Base-by-base conservation (phyloP, 495 filamentous ascomycete species). In the Penicillium coffeae region DNA sequence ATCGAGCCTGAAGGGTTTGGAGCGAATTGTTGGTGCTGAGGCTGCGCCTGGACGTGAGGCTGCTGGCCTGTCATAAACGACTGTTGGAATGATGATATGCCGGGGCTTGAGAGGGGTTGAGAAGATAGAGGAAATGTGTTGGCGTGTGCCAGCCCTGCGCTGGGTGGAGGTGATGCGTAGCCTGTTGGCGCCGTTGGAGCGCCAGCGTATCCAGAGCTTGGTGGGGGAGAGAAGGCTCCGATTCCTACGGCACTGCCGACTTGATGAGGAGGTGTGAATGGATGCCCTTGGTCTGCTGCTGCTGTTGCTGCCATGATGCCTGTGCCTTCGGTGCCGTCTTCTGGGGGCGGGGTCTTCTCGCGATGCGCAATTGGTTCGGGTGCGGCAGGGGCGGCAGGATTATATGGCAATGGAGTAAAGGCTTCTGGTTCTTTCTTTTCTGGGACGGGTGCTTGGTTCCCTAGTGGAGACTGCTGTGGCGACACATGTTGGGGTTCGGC, bases 271-370 rank as follows among this genome's bases (percentile, higher is more conserved):
- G 77, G 59, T 32, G 60, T 58, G 39, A 71, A 74, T 38, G 65
- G 56, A 1, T 67, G 47, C 1, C 69, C 63, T 15, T 85, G 74
- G 52, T 93, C 89, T 39, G 81, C 74, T 47, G 77, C 80, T 0
- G 84, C 75, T n/a, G n/a, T n/a, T 2, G 87, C 87, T 16, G 81
- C 81, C 39, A 77, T 76, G 8, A 95, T 72, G 2, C 88, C 88
- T 30, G 88, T 90, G 9, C 85, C 82, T 22, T 70, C 69, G 35
- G 72, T 81, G 22, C 84, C 87, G 56, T 92, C 87, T 12, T 79
- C 76, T 22, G 86, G 86, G 6, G 86, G 86, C 6, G 90, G 90
- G 0, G 90, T 95, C 73, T 95, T 93, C 69, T 96, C 90, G 39
- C 90, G 82, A 55, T 90, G 81, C 44, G 82, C 77, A 55, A 94